These are phyloP conservation scores for Epicoccum sorghinum DNA, from an alignment of 2,329 filamentous ascomycete genomes.

Conservation along the genomic window DNA sequence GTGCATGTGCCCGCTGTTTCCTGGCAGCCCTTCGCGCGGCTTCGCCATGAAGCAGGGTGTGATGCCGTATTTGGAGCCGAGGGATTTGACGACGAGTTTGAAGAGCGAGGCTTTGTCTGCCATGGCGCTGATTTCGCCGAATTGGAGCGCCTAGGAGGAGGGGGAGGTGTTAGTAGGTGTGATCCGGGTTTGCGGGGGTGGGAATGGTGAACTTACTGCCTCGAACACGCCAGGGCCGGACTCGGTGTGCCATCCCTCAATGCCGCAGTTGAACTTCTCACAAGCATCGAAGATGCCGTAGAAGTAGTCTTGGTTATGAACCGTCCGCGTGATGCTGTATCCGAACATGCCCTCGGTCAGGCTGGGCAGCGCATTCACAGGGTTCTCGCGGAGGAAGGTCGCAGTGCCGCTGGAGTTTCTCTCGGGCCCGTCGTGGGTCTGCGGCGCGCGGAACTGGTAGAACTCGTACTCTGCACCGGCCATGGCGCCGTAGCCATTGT, in stretches of 20 bases:
- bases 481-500: slow-evolving; percentile 79
- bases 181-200: background rate
- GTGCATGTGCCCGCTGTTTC: slow-evolving; percentile 96
- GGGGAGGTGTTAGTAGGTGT: slow-evolving; percentile 46
- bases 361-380: slow-evolving; percentile 73
- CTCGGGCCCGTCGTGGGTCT: slow-evolving; percentile 55
- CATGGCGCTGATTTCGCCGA: slow-evolving; percentile 85
- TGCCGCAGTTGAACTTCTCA: slow-evolving; percentile 75
- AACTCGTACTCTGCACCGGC: slow-evolving; percentile 96
- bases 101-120: slow-evolving; percentile 91
- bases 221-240: slow-evolving; percentile 94
- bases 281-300: slow-evolving; percentile 86
- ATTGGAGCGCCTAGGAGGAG: slow-evolving; percentile 71
- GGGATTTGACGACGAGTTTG: slow-evolving; percentile 92
- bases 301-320: slow-evolving; percentile 92
- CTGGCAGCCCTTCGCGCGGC: slow-evolving; percentile 85
- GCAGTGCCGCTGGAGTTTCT: slow-evolving; percentile 73
- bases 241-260: slow-evolving; percentile 96
- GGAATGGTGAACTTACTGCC: slow-evolving; percentile 61
- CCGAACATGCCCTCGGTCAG: slow-evolving; percentile 96
- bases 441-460: slow-evolving; percentile 82
- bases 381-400: slow-evolving; percentile 74
- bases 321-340: slow-evolving; percentile 84
- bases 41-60: slow-evolving; percentile 99
- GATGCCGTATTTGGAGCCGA: slow-evolving; percentile 85